Conservation (phyloP, 371 early-diverging fungal genomes). For the Basidiobolus heterosporus region DNA sequence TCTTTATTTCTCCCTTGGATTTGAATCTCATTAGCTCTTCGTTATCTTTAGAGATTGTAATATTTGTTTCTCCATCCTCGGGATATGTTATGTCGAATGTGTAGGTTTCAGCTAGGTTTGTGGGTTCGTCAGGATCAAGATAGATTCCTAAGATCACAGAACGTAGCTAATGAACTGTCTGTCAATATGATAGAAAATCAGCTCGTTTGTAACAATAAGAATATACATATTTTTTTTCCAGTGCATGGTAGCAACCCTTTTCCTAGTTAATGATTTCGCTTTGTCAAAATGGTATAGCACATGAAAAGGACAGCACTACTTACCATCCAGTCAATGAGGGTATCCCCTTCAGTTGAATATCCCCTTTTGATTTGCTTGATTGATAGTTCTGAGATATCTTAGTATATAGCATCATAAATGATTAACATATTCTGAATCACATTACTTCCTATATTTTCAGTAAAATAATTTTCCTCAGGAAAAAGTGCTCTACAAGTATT, state of each 20-base stretch:
- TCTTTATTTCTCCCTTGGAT: constrained; percentile 12
- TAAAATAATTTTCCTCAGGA: constrained; percentile 7
- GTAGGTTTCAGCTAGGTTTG: constrained; percentile 19
- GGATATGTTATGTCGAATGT: constrained; percentile 26
- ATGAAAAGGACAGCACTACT: not conserved
- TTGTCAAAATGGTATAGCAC: not conserved
- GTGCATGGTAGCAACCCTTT: too few species aligned
- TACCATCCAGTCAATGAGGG: constrained; percentile 24
- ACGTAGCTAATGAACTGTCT: constrained; percentile 15
- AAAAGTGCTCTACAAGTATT: constrained; percentile 2
- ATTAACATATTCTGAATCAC: not conserved
- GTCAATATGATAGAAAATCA: constrained; percentile 22
- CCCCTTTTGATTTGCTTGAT: constrained; percentile 14
- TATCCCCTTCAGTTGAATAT: constrained; percentile 16
- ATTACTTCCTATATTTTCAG: constrained; percentile 5
- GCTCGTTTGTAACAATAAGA: constrained; percentile 10
- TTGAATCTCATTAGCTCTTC: constrained; percentile 7
- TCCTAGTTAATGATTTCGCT: not conserved
- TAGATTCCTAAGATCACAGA: constrained; percentile 24
- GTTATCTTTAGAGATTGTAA: constrained; percentile 11
- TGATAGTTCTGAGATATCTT: constrained; percentile 5
- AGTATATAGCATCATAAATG: not conserved
- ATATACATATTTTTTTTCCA: too few species aligned
- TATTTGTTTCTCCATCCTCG: constrained; percentile 9
- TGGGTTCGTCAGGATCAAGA: constrained; percentile 15